A percentile compares a stretch with the other conserved stretches of the same genome.
Conservation (phyloP, 805 yeast genomes). For the Candida schatavii region DNA sequence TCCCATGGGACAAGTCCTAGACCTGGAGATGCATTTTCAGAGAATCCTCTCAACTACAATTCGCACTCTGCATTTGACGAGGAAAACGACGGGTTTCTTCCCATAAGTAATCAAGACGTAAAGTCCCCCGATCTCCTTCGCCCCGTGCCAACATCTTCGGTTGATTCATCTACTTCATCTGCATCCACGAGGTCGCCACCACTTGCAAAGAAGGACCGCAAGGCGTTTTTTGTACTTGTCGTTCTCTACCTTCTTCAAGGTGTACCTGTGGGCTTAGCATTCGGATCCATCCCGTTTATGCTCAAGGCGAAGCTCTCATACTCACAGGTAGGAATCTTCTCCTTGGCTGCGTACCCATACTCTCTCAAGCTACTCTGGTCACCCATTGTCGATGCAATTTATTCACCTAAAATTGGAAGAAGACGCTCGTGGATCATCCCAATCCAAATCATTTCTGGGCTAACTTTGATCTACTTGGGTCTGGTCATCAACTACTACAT, state of each 20-base stretch:
- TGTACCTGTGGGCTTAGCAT: slow-evolving; percentile 93
- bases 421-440: slow-evolving; percentile 95
- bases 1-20: slow-evolving; percentile 10
- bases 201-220: slow-evolving; percentile 48
- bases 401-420: slow-evolving; percentile 65
- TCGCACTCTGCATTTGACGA: slow-evolving; percentile 24
- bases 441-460: slow-evolving; percentile 76
- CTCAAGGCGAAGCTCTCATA: slow-evolving; percentile 79
- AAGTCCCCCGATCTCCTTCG: not conserved
- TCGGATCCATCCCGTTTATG: slow-evolving; percentile 90
- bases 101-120: slow-evolving; percentile 20
- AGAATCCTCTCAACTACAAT: slow-evolving; percentile 14
- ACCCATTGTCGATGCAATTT: slow-evolving; percentile 90
- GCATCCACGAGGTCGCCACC: not conserved
- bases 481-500: slow-evolving; percentile 48
- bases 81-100: slow-evolving; percentile 37
- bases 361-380: slow-evolving; percentile 92
- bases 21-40: slow-evolving; percentile 6
- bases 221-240: slow-evolving; percentile 71
- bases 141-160: not conserved
- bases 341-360: slow-evolving; percentile 93
- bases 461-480: slow-evolving; percentile 67
- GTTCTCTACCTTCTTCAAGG: slow-evolving; percentile 85
- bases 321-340: slow-evolving; percentile 86
- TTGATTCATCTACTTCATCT: slow-evolving; percentile 1